Evolutionary conservation across 208 protist genomes (phyloP).

Genomic region (Crithidia acanthocephali): DNA sequence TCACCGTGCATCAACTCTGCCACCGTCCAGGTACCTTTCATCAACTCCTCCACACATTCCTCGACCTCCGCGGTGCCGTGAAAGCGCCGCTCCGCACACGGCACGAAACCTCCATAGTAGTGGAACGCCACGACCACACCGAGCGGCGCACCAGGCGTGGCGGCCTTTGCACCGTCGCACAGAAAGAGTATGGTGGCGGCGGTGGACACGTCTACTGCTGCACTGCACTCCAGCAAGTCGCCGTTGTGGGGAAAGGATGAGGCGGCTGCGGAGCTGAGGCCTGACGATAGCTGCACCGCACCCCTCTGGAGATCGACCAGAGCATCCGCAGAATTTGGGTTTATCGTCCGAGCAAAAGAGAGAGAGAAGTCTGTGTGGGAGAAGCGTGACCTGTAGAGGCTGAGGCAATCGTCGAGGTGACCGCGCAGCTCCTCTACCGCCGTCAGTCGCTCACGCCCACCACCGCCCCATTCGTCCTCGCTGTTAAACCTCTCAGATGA

Average conservation of each 20-base stretch:
- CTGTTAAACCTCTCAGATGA: conserved; percentile 3
- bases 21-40: not conserved
- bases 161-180: not conserved
- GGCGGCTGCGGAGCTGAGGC: not conserved
- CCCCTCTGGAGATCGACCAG: too few species aligned
- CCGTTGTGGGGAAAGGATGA: not conserved
- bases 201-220: conserved; percentile 6
- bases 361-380: not conserved
- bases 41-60: not conserved
- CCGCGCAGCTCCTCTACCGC: conserved; percentile 48
- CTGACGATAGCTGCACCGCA: too few species aligned
- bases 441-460: conserved; percentile 10
- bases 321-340: not conserved
- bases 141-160: conserved; percentile 3
- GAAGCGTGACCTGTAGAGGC: conserved; percentile 41
- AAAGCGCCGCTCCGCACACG: conserved; percentile 19
- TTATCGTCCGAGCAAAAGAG: not conserved
- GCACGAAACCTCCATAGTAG: conserved; percentile 19
- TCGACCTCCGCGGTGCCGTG: conserved; percentile 3
- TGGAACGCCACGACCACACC: conserved; percentile 26
- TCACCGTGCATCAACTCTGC: not conserved
- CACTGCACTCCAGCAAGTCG: not conserved
- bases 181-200: conserved; percentile 17
- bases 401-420: conserved; percentile 51
- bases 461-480: not conserved